These are phyloP conservation scores for sweet orange (Citrus sinensis) DNA, from an alignment of 345 rosid species.

Conservation along the genomic window DNA sequence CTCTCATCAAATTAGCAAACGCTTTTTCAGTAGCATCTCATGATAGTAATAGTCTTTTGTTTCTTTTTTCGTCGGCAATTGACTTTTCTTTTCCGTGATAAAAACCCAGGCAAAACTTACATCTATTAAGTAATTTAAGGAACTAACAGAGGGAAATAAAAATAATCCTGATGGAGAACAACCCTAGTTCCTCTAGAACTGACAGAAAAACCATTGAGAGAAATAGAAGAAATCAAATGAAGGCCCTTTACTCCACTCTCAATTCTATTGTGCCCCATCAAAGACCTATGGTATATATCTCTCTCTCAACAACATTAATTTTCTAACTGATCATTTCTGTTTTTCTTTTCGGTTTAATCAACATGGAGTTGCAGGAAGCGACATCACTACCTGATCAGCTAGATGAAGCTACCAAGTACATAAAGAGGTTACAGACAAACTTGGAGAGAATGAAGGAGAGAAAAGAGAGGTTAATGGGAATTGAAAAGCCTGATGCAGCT, in stretches of 20 bases:
- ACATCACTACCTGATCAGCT: conserved; percentile 53
- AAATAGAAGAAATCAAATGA: conserved; percentile 69
- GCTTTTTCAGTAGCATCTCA: conserved; percentile 21
- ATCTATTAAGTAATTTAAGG: neutral
- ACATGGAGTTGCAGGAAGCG: conserved; percentile 30
- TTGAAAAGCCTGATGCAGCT: neutral
- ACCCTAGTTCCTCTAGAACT: conserved; percentile 37
- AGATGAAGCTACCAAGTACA: conserved; percentile 50
- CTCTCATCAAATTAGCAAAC: conserved; percentile 8
- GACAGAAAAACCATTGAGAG: conserved; percentile 56
- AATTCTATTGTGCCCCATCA: conserved; percentile 46
- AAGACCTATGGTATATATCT: conserved; percentile 26
- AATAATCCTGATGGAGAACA: conserved; percentile 31
- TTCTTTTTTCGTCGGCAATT: neutral
- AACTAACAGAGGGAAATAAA: neutral
- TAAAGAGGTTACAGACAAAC: conserved; percentile 48
- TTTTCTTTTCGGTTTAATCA: neutral
- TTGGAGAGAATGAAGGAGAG: conserved; percentile 54
- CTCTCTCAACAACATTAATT: neutral
- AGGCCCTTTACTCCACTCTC: conserved; percentile 48
- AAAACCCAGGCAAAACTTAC: neutral
- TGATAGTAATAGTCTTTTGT: neutral
- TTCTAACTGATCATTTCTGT: neutral
- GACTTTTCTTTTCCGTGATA: conserved; percentile 8
- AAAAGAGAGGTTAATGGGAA: conserved; percentile 34